Evolutionary conservation across 148 eudicot genomes (phyloP).

Genomic region (Persicaria tinctoria): DNA sequence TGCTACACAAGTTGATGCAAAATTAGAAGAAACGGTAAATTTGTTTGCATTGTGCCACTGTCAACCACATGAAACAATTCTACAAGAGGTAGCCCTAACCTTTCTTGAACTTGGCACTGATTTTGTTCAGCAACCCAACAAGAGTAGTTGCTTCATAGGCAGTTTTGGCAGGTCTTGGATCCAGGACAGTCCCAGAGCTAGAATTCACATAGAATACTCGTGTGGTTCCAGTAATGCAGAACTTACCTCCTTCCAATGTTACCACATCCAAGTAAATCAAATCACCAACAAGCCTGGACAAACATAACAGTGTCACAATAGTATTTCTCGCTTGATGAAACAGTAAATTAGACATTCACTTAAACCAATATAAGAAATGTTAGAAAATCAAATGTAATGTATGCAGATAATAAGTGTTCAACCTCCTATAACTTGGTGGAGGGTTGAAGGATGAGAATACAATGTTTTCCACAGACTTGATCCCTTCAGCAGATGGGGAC

Average conservation of each 20-base stretch:
- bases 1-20: slow-evolving; percentile 2
- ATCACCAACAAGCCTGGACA: slow-evolving; percentile 89
- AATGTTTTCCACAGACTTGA: slow-evolving; percentile 71
- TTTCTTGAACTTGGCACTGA: slow-evolving; percentile 89
- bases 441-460: slow-evolving; percentile 94
- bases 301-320: background rate
- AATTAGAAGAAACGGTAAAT: slow-evolving; percentile 5
- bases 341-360: background rate
- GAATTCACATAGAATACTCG: slow-evolving; percentile 75
- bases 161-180: slow-evolving; percentile 69
- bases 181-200: slow-evolving; percentile 53
- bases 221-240: slow-evolving; percentile 87
- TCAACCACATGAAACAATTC: background rate
- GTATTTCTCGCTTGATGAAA: background rate
- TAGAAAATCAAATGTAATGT: background rate
- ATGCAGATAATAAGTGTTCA: background rate
- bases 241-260: slow-evolving; percentile 73
- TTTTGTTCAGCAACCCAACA: slow-evolving; percentile 79
- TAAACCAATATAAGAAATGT: background rate
- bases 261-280: slow-evolving; percentile 84
- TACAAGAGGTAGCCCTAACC: slow-evolving; percentile 34
- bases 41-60: background rate
- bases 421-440: slow-evolving; percentile 97
- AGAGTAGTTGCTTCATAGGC: slow-evolving; percentile 76
- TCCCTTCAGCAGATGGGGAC: slow-evolving; percentile 64